Conservation (phyloP, 73 alveolate species). For the Paramecium biaurelia region DNA sequence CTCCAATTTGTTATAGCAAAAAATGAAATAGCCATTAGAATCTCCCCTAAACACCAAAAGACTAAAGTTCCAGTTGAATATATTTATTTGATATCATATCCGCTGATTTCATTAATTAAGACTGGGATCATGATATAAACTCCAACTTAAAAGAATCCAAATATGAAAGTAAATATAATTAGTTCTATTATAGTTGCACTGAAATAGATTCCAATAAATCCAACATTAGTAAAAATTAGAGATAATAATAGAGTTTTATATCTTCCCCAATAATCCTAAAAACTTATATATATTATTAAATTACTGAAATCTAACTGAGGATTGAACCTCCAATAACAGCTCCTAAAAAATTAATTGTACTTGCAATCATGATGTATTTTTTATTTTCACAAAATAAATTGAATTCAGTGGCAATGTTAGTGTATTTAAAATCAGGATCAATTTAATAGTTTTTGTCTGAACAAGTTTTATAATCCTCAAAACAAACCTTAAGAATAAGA, state of each 20-base stretch:
- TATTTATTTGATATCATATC: neutral
- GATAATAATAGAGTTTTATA: neutral
- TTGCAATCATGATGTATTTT: neutral
- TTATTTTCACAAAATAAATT: slow-evolving; percentile 4
- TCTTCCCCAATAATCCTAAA: slow-evolving; percentile 27
- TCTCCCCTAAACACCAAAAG: slow-evolving; percentile 26
- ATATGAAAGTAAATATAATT: neutral
- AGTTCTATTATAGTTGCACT: neutral
- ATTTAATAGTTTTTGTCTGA: neutral
- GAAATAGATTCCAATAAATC: slow-evolving; percentile 10
- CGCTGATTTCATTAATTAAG: slow-evolving; percentile 36
- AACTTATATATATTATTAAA: neutral
- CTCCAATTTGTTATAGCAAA: slow-evolving; percentile 16
- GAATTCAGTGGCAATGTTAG: neutral
- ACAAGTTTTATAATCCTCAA: slow-evolving; percentile 15
- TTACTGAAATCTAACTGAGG: neutral
- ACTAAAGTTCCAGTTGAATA: neutral
- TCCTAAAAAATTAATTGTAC: slow-evolving; percentile 13
- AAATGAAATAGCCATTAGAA: neutral
- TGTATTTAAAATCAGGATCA: slow-evolving; percentile 31
- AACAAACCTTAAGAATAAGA: neutral
- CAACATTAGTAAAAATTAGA: neutral
- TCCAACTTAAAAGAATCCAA: slow-evolving; percentile 8
- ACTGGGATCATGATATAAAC: neutral
- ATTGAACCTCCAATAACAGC: neutral